A percentile compares a stretch with the other conserved stretches of the same genome.
Conservation (phyloP, 1,284 basidiomycete genomes). For the Athelia psychrophila region DNA sequence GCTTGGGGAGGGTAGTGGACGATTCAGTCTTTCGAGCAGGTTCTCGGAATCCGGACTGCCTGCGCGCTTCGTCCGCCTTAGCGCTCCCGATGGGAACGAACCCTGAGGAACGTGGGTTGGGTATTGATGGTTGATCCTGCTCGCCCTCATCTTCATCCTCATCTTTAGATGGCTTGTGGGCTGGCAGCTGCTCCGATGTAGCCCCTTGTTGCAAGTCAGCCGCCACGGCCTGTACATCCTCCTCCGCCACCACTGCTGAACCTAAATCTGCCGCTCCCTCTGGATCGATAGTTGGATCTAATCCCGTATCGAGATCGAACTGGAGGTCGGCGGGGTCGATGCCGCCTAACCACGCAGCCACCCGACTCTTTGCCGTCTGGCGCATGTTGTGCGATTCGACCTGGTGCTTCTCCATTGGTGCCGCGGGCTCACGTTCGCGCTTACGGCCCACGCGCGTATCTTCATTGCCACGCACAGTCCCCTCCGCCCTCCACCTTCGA, state of each 20-base stretch:
- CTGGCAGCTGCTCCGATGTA: constrained; percentile 18
- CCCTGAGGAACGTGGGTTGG: constrained; percentile 71
- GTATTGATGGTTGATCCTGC: constrained; percentile 30
- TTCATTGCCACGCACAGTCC: constrained; percentile 11
- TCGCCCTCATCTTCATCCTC: constrained; percentile 25
- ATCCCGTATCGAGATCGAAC: constrained; percentile 17
- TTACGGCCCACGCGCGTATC: constrained; percentile 7
- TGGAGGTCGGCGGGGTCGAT: constrained; percentile 49
- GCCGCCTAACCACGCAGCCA: constrained; percentile 71
- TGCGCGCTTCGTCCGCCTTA: constrained; percentile 26
- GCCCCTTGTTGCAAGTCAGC: constrained; percentile 19
- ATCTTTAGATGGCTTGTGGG: constrained; percentile 4
- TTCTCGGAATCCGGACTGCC: neutral
- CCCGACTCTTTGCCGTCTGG: constrained; percentile 61
- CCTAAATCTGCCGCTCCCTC: constrained; percentile 2
- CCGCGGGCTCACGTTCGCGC: constrained; percentile 8
- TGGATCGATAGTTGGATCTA: neutral
- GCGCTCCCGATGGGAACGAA: constrained; percentile 64
- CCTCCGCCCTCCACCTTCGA: constrained; percentile 20
- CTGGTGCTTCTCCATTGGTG: constrained; percentile 22
- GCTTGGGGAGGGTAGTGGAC: constrained; percentile 4
- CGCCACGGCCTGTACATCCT: neutral
- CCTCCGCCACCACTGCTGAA: constrained; percentile 10
- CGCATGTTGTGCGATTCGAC: constrained; percentile 33
- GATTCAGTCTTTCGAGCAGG: neutral